Evolutionary conservation across 331 rosid species (phyloP), one percentile per base, ranked within the genome.

Genomic region (Dryas integrifolia): DNA sequence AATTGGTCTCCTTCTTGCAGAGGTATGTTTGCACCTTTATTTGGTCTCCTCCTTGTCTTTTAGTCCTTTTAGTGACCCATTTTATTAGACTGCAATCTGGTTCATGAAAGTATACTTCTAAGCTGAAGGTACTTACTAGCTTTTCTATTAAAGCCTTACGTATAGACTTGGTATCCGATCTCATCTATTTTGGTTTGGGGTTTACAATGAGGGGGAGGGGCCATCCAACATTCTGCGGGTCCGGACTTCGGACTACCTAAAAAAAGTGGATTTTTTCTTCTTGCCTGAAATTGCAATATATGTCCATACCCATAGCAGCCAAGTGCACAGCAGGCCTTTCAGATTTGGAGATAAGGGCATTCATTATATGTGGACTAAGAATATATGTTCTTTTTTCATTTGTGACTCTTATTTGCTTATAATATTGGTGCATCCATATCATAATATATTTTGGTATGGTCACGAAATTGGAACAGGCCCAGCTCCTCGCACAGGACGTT

Each of bases 1-100:
- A 72, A 89, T 94, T 75, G 96, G 92, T 80, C 89, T 91, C 76
- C 86, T 94, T 50, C 92, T 94, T 69, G 96, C 92, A 7, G 98
- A 94, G 96, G 97, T 94, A 85, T 78, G 77, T 78, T 76, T 50
- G 59, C 53, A 40, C 41, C 69, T 72, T 65, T 35, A 65, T 52
- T 61, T 15, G 30, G 49, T 56, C 50, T 63, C 0, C n/a, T 38
- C 5, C 39, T 39, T 58, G 24, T 67, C 58, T 40, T 38, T 13
- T 11, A 13, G n/a, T 44, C 26, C 69, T 3, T 64, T 43, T 18
- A 41, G 51, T 64, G n/a, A 35, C 45, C 16, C 3, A 1, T 68
- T 44, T 24, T 41, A 35, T 50, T 1, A 48, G 10, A 53, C 14
- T 43, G 40, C 72, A 67, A 35, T 48, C 61, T n/a, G 47, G 60